phyloP scores from a whole-genome alignment of 495 filamentous ascomycete species.

The Trichoderma gamsii region DNA sequence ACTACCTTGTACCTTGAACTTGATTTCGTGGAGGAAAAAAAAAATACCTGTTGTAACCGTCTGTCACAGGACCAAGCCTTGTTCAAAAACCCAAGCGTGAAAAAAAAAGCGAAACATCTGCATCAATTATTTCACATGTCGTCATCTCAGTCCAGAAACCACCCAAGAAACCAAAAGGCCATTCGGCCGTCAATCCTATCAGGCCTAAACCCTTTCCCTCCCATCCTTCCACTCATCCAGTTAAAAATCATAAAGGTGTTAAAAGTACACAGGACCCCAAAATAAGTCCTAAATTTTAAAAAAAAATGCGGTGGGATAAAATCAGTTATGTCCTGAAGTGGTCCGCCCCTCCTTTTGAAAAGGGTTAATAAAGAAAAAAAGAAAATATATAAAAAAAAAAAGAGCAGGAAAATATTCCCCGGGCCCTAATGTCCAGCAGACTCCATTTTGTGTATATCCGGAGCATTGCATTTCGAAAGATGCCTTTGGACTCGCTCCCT shows the following conservation, averaged over 20 bases:
- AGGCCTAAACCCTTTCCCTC: neutral
- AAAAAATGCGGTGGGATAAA: neutral
- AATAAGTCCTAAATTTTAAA: neutral
- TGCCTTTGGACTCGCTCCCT: conserved; percentile 15
- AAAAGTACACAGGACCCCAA: conserved; percentile 9
- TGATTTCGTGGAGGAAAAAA: neutral
- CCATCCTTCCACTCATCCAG: neutral
- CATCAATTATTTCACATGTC: conserved; percentile 12
- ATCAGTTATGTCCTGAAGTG: neutral
- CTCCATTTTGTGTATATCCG: conserved; percentile 12
- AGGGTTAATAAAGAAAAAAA: conserved; percentile 14
- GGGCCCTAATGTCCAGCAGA: conserved; percentile 12
- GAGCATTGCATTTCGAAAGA: neutral
- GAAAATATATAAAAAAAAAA: neutral
- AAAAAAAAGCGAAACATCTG: neutral
- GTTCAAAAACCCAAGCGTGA: neutral
- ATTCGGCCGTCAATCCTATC: neutral
- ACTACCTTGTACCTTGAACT: neutral
- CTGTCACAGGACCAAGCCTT: no score
- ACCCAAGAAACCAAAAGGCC: neutral
- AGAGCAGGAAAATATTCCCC: conserved; percentile 11
- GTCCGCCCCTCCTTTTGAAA: conserved; percentile 17
- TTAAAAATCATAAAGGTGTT: neutral
- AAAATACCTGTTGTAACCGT: neutral
- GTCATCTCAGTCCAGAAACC: conserved; percentile 1